These are phyloP conservation scores for Calendula officinalis DNA, from an alignment of 129 eudicot species.

Conservation along the genomic window DNA sequence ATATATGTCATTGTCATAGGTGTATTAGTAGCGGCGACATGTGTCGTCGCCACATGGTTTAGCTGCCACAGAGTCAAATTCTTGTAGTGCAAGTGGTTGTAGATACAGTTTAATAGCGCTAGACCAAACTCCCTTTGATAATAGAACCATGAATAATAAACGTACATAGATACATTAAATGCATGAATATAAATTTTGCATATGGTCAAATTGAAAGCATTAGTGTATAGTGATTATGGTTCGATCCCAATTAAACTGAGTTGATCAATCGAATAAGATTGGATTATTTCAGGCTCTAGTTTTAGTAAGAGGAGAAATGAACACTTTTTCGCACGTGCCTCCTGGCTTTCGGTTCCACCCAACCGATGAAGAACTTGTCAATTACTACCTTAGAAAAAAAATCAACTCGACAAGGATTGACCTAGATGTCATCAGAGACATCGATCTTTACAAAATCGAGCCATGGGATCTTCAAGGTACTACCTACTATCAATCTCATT, in stretches of 20 bases:
- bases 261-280: constrained; percentile 1
- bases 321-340: constrained; percentile 72
- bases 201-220: neutral
- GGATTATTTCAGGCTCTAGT: constrained; percentile 34
- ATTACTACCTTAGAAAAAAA: constrained; percentile 82
- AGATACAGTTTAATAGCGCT: too few relatives aligned
- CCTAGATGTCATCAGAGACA: constrained; percentile 77
- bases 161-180: neutral
- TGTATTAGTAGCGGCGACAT: too few relatives aligned
- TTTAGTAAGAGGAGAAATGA: constrained; percentile 34
- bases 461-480: constrained; percentile 97
- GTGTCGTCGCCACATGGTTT: too few relatives aligned
- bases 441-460: constrained; percentile 92
- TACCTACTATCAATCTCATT: constrained; percentile 1
- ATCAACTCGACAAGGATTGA: constrained; percentile 62
- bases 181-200: constrained; percentile 3
- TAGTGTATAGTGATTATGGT: neutral
- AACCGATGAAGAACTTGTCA: constrained; percentile 93
- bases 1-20: too few relatives aligned
- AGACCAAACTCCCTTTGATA: too few relatives aligned
- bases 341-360: constrained; percentile 97
- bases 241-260: constrained; percentile 7
- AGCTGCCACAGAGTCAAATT: too few relatives aligned
- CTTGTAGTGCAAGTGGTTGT: too few relatives aligned
- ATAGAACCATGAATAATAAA: neutral